These are phyloP conservation scores for Serendipita sp. DNA, from an alignment of 768 basidiomycete species.

Conservation along the genomic window DNA sequence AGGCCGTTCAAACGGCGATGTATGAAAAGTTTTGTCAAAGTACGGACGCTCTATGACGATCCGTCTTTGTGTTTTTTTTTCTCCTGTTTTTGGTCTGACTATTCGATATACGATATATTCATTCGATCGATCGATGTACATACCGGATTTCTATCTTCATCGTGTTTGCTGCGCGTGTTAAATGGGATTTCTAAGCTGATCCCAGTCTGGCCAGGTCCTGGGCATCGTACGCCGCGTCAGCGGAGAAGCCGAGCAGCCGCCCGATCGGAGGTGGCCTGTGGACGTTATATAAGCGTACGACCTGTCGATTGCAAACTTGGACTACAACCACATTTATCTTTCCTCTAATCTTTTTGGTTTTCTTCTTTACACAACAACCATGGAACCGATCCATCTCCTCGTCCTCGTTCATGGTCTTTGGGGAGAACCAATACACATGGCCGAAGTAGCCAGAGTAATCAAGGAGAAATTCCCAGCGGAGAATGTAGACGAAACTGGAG, in stretches of 20 bases:
- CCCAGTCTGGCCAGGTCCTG: too few species aligned
- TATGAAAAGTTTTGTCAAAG: constrained; percentile 1
- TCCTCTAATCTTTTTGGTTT: not conserved
- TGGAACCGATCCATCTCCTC: constrained; percentile 6
- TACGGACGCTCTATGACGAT: not conserved
- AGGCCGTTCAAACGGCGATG: not conserved
- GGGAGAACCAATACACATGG: constrained; percentile 56
- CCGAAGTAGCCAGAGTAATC: constrained; percentile 39
- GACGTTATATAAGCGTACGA: not conserved
- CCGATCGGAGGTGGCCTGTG: too few species aligned
- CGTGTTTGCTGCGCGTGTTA: too few species aligned
- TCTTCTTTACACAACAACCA: not conserved
- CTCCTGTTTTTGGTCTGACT: too few species aligned
- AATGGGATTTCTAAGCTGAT: too few species aligned
- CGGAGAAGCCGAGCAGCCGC: too few species aligned
- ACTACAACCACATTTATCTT: not conserved
- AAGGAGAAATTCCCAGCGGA: constrained; percentile 24
- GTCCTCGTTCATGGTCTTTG: constrained; percentile 44
- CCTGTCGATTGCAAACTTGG: not conserved
- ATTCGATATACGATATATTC: too few species aligned
- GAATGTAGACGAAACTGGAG: constrained; percentile 19
- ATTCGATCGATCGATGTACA: too few species aligned
- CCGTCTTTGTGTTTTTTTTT: too few species aligned
- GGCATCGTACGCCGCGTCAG: too few species aligned
- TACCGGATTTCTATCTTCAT: too few species aligned